A percentile compares a stretch with the other conserved stretches of the same genome.
phyloP scores from a whole-genome alignment of 2,329 filamentous ascomycete genomes.

The Talaromyces sp. region DNA sequence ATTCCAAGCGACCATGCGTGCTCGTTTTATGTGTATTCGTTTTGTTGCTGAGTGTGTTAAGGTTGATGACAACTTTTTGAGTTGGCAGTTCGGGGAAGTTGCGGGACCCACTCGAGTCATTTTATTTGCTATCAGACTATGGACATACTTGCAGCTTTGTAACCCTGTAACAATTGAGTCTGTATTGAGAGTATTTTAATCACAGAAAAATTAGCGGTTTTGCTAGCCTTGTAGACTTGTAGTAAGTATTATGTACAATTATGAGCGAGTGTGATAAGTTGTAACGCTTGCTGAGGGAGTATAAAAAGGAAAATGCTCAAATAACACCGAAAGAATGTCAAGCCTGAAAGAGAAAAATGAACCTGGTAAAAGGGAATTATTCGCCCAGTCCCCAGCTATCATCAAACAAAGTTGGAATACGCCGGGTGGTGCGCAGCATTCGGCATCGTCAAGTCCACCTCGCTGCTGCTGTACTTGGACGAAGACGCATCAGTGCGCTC shows the following conservation, averaged over 20 bases:
- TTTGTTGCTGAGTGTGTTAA: neutral
- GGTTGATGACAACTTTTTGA: neutral
- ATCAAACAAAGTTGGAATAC: conserved; percentile 17
- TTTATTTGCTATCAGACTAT: neutral
- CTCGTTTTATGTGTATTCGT: neutral
- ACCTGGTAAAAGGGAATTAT: too few species aligned
- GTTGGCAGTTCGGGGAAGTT: neutral
- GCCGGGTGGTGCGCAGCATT: conserved; percentile 54
- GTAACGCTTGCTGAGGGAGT: neutral
- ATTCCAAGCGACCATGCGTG: neutral
- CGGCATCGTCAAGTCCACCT: conserved; percentile 44
- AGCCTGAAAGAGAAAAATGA: neutral
- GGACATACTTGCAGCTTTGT: too few species aligned
- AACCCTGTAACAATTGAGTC: too few species aligned
- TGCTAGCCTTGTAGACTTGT: neutral
- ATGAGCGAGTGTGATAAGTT: conserved; percentile 6
- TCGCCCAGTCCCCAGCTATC: neutral
- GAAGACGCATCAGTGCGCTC: conserved; percentile 29
- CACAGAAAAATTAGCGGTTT: neutral
- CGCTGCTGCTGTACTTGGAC: conserved; percentile 36
- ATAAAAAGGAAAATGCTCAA: neutral
- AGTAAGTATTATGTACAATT: conserved; percentile 9
- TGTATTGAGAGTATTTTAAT: neutral
- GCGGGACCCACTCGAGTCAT: neutral
- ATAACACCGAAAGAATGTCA: neutral